Evolutionary conservation across 805 yeast species (phyloP).

Genomic region (Cyberlindnera japonica): DNA sequence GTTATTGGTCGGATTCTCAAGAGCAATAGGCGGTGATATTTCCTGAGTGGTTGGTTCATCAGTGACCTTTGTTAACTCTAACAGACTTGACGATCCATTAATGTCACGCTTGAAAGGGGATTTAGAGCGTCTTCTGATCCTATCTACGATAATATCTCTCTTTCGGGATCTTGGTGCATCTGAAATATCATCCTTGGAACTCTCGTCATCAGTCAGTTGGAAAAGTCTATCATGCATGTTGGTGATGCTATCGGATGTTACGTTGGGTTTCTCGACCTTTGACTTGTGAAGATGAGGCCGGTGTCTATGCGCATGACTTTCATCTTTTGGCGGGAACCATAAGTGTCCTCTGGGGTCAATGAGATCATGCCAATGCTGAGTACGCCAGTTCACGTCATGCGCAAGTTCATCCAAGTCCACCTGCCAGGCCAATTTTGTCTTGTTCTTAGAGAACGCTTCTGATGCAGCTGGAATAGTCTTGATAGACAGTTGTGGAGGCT

Average conservation of each 20-base stretch:
- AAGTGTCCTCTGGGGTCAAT: slow-evolving; percentile 40
- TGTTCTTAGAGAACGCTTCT: slow-evolving; percentile 51
- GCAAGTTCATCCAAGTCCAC: slow-evolving; percentile 56
- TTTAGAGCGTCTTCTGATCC: slow-evolving; percentile 21
- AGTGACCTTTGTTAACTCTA: slow-evolving; percentile 1
- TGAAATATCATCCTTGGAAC: slow-evolving; percentile 16
- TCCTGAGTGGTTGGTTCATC: neutral
- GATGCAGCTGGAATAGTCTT: slow-evolving; percentile 61
- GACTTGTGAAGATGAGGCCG: slow-evolving; percentile 8
- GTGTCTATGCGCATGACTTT: slow-evolving; percentile 2
- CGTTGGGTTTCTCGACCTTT: neutral
- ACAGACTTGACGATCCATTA: neutral
- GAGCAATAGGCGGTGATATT: neutral
- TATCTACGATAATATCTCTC: slow-evolving; percentile 17
- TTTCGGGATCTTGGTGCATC: slow-evolving; percentile 15
- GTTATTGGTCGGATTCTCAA: neutral
- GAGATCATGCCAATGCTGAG: slow-evolving; percentile 51
- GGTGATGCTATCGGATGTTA: slow-evolving; percentile 2
- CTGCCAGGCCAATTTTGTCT: slow-evolving; percentile 56
- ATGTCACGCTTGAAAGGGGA: slow-evolving; percentile 23
- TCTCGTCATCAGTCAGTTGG: slow-evolving; percentile 13
- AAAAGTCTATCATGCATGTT: slow-evolving; percentile 25
- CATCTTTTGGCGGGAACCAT: slow-evolving; percentile 43
- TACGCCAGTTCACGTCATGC: slow-evolving; percentile 57
- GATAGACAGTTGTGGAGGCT: slow-evolving; percentile 41